These are phyloP conservation scores for Oryza brachyantha DNA, from an alignment of 176 grass and related monocot species.

Conservation along the genomic window DNA sequence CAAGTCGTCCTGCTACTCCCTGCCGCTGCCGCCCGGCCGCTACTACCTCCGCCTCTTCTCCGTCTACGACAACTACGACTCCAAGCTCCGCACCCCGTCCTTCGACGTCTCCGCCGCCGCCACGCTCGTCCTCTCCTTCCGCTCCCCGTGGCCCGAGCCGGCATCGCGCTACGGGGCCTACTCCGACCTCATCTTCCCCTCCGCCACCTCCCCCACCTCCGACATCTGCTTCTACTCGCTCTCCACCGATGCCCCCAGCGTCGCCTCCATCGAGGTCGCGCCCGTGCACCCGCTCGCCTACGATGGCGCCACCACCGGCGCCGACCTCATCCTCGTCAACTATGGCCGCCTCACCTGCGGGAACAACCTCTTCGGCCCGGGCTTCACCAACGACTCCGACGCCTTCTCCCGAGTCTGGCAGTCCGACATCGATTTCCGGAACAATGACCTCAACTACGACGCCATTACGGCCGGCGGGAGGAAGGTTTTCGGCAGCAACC, in stretches of 20 bases:
- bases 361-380: conserved; percentile 66
- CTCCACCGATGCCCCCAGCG: conserved; percentile 77
- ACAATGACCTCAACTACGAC: conserved; percentile 47
- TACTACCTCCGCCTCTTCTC: conserved; percentile 97
- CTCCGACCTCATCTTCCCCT: conserved; percentile 86
- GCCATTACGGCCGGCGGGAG: conserved; percentile 67
- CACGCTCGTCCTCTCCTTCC: conserved; percentile 87
- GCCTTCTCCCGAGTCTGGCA: conserved; percentile 89
- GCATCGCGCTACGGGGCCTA: conserved; percentile 88
- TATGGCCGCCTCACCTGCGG: conserved; percentile 87
- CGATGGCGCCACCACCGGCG: conserved; percentile 69
- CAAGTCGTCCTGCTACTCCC: conserved; percentile 90
- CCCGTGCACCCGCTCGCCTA: conserved; percentile 84
- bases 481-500: conserved; percentile 78
- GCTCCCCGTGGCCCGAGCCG: conserved; percentile 83
- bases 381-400: conserved; percentile 79
- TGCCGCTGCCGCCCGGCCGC: conserved; percentile 66
- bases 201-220: conserved; percentile 35
- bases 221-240: conserved; percentile 98
- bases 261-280: conserved; percentile 80
- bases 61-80: conserved; percentile 99
- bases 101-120: conserved; percentile 92
- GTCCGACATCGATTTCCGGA: conserved; percentile 66
- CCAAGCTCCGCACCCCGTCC: conserved; percentile 73
- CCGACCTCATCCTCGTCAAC: conserved; percentile 76